phyloP scores from a whole-genome alignment of 2,329 filamentous ascomycete genomes.

The Hypoxylon rubiginosum region DNA sequence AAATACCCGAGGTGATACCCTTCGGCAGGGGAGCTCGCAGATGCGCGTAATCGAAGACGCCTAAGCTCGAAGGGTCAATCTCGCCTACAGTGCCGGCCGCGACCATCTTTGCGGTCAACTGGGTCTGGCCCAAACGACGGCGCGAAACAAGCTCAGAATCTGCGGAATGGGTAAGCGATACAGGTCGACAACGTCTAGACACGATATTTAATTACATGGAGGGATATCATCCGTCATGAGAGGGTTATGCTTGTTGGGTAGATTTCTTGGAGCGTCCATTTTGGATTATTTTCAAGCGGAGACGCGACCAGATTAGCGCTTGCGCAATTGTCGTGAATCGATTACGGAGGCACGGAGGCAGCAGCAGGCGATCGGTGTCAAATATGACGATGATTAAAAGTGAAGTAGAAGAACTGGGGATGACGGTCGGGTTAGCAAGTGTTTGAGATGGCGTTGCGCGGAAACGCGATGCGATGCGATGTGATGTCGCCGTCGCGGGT shows the following conservation, averaged over 20 bases:
- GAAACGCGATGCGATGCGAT: conserved; percentile 43
- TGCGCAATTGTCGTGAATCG: conserved; percentile 21
- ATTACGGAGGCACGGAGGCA: conserved; percentile 6
- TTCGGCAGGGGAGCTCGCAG: conserved; percentile 92
- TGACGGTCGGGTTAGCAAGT: conserved; percentile 46
- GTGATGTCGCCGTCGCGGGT: conserved; percentile 39
- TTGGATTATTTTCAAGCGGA: conserved; percentile 38
- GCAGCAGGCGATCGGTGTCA: conserved; percentile 27
- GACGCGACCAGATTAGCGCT: conserved; percentile 41
- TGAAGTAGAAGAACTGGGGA: conserved; percentile 40
- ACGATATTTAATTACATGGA: conserved; percentile 63
- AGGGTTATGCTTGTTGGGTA: conserved; percentile 75
- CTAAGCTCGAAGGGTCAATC: conserved; percentile 79
- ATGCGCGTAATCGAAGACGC: conserved; percentile 95
- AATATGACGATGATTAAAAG: conserved; percentile 40
- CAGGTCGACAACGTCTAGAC: conserved; percentile 20
- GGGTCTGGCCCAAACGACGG: conserved; percentile 91
- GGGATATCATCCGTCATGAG: conserved; percentile 75
- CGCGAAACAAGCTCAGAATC: conserved; percentile 82
- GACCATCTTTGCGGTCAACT: conserved; percentile 85
- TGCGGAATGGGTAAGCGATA: conserved; percentile 54
- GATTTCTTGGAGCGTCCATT: conserved; percentile 59
- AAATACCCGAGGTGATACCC: conserved; percentile 92
- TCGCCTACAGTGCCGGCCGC: conserved; percentile 78
- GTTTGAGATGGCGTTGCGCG: conserved; percentile 45